These are phyloP conservation scores for Rhynchosporium agropyri DNA, from an alignment of 2,329 filamentous ascomycete genomes.

Conservation along the genomic window DNA sequence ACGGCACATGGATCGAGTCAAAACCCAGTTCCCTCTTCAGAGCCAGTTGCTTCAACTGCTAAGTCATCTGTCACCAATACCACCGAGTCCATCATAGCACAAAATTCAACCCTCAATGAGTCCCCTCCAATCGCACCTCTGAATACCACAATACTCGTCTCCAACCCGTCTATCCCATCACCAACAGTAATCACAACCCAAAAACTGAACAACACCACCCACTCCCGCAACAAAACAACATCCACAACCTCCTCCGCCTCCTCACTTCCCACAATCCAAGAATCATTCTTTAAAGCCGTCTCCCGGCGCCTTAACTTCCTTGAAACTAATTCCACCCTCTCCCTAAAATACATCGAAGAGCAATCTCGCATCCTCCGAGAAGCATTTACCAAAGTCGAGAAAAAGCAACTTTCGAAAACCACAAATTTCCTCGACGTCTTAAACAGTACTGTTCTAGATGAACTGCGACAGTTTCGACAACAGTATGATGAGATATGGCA, in stretches of 20 bases:
- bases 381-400: slow-evolving; percentile 83
- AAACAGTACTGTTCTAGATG: slow-evolving; percentile 84
- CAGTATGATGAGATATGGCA: slow-evolving; percentile 98
- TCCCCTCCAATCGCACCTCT: slow-evolving; percentile 11
- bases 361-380: slow-evolving; percentile 90
- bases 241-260: slow-evolving; percentile 49
- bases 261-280: slow-evolving; percentile 82
- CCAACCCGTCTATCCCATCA: slow-evolving; percentile 20
- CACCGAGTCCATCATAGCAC: slow-evolving; percentile 3
- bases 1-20: background rate
- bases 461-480: slow-evolving; percentile 74
- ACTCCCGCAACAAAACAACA: slow-evolving; percentile 39
- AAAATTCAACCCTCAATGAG: slow-evolving; percentile 10
- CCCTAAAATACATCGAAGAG: slow-evolving; percentile 93
- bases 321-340: slow-evolving; percentile 89
- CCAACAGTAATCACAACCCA: slow-evolving; percentile 21
- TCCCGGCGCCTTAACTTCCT: slow-evolving; percentile 90
- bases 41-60: background rate
- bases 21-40: background rate
- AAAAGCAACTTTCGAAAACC: slow-evolving; percentile 82
- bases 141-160: slow-evolving; percentile 21
- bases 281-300: slow-evolving; percentile 96
- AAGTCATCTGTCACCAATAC: background rate
- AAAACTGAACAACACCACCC: slow-evolving; percentile 30
- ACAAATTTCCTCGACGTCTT: slow-evolving; percentile 78